These are phyloP conservation scores for Mangifera indica DNA, from an alignment of 345 rosid species.

Conservation along the genomic window DNA sequence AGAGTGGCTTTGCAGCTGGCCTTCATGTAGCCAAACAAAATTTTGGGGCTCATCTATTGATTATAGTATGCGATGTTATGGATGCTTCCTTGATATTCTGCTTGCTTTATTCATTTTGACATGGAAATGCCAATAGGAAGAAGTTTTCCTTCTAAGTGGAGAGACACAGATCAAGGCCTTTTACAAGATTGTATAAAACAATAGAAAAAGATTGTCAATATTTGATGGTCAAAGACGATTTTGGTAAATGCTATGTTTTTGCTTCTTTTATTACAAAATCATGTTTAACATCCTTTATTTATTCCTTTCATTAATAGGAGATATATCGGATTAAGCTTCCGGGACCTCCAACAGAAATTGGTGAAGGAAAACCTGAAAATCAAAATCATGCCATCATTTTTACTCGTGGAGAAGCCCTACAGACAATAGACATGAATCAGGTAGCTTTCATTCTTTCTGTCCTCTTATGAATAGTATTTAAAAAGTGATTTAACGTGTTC, in stretches of 20 bases:
- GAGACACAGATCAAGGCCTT: too few species aligned
- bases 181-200: too few species aligned
- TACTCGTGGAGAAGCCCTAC: constrained; percentile 98
- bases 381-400: constrained; percentile 98
- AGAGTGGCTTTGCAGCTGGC: background rate
- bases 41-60: background rate
- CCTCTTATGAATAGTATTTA: constrained; percentile 13
- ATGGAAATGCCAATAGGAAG: too few species aligned
- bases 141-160: too few species aligned
- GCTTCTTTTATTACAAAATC: background rate
- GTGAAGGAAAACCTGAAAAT: constrained; percentile 99
- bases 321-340: constrained; percentile 97
- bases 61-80: background rate
- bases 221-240: background rate
- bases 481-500: constrained; percentile 8
- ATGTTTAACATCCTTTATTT: background rate
- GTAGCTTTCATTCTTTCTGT: constrained; percentile 25
- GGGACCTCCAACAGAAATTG: constrained; percentile 83
- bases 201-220: too few species aligned
- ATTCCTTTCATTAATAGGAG: constrained; percentile 51
- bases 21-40: background rate
- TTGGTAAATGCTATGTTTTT: background rate
- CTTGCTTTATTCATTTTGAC: background rate
- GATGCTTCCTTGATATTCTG: background rate
- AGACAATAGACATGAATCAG: constrained; percentile 99